Conservation (phyloP, 2,329 filamentous ascomycete species). For the Fusarium papillatum region DNA sequence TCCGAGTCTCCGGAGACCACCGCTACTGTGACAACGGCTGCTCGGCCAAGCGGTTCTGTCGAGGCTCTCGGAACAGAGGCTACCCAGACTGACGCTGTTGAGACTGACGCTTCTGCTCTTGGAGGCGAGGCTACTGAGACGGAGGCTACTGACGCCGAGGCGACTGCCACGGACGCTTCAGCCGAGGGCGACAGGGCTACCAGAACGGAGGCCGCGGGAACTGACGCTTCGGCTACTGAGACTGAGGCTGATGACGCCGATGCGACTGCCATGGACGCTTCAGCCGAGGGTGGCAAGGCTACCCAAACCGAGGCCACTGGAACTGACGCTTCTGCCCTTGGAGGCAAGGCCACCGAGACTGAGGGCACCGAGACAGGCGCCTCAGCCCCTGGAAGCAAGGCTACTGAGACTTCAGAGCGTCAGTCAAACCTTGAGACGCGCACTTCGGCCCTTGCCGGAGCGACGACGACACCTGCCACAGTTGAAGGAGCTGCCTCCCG, state of each 20-base stretch:
- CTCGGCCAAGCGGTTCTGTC: not conserved
- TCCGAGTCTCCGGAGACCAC: constrained; percentile 26
- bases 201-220: not conserved
- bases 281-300: not conserved
- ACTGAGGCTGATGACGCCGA: not conserved
- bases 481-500: constrained; percentile 37
- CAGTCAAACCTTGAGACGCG: constrained; percentile 36
- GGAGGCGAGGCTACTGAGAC: not conserved
- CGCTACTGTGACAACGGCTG: constrained; percentile 21
- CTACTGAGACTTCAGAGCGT: constrained; percentile 14
- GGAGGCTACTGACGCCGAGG: not conserved
- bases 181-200: not conserved
- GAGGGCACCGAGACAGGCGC: constrained; percentile 13
- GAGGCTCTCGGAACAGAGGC: constrained; percentile 8
- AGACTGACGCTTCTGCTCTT: not conserved
- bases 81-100: not conserved
- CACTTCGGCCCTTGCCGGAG: constrained; percentile 26
- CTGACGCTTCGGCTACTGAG: constrained; percentile 6
- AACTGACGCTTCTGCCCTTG: not conserved
- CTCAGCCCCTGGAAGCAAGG: not conserved
- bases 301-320: not conserved
- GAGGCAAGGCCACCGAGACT: not conserved
- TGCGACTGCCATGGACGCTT: not conserved
- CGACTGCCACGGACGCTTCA: not conserved
- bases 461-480: constrained; percentile 28